Evolutionary conservation across 2,329 filamentous ascomycete genomes (phyloP).

Genomic region (Botrytis deweyae): DNA sequence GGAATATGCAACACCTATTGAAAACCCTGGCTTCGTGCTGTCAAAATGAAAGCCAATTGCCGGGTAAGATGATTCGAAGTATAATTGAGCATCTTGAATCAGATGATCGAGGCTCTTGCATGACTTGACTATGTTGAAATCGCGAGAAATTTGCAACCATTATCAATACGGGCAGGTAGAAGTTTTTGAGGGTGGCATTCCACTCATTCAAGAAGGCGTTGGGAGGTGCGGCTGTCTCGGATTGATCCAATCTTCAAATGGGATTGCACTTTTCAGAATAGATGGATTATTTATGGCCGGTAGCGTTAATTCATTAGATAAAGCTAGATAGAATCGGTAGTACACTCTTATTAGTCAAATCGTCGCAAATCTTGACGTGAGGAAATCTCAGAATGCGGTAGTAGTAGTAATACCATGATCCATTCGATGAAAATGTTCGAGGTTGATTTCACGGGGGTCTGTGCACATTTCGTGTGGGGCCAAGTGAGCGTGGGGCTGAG

Average conservation of each 20-base stretch:
- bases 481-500: not conserved
- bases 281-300: not conserved
- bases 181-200: not conserved
- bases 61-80: not conserved
- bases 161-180: not conserved
- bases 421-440: not conserved
- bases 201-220: not conserved
- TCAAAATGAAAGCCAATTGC: not conserved
- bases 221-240: not conserved
- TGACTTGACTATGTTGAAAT: not conserved
- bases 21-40: not conserved
- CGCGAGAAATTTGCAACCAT: not conserved
- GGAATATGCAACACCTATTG: not conserved
- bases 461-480: not conserved
- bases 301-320: not conserved
- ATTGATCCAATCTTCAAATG: not conserved
- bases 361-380: no score
- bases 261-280: not conserved
- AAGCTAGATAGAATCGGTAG: not conserved
- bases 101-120: not conserved
- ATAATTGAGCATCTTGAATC: not conserved
- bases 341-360: no score
- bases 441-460: not conserved
- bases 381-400: no score
- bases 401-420: not conserved